Evolutionary conservation across 106 monocot species (phyloP).

Genomic region (Acanthochlamys bracteata): DNA sequence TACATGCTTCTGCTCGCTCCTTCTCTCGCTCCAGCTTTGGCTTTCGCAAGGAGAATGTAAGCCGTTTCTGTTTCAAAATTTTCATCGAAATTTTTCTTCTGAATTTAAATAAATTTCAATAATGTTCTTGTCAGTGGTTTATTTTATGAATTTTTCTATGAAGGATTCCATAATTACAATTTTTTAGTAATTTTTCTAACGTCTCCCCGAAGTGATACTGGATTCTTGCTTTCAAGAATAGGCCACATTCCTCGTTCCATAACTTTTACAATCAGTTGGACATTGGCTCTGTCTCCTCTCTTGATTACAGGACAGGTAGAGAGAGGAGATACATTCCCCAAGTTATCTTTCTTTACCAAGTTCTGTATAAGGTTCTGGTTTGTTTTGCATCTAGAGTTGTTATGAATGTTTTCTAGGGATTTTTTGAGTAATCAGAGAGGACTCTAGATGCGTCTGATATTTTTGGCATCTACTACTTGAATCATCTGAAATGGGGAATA

Average conservation of each 20-base stretch:
- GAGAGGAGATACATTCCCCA: slow-evolving; percentile 52
- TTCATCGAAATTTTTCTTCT: no score
- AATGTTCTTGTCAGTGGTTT: no score
- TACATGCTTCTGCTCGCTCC: no score
- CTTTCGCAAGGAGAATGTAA: no score
- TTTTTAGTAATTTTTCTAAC: not conserved
- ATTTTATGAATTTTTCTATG: no score
- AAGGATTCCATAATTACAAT: no score
- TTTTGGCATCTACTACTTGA: not conserved
- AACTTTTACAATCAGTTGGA: slow-evolving; percentile 7
- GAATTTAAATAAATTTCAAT: no score
- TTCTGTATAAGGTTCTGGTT: not conserved
- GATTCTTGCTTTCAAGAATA: slow-evolving; percentile 45
- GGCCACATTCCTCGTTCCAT: slow-evolving; percentile 13
- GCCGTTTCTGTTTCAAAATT: no score
- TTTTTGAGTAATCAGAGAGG: not conserved
- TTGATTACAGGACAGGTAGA: slow-evolving; percentile 21
- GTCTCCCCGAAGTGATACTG: slow-evolving; percentile 22
- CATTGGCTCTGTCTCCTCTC: slow-evolving; percentile 11
- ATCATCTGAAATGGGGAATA: not conserved
- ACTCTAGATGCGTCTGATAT: not conserved
- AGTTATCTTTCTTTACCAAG: slow-evolving; percentile 6
- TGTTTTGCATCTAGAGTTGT: not conserved
- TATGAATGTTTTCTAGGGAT: not conserved
- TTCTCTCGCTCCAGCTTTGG: no score